Base-by-base conservation (phyloP, 2,329 filamentous ascomycete species). In the Fusarium protoensiforme region DNA sequence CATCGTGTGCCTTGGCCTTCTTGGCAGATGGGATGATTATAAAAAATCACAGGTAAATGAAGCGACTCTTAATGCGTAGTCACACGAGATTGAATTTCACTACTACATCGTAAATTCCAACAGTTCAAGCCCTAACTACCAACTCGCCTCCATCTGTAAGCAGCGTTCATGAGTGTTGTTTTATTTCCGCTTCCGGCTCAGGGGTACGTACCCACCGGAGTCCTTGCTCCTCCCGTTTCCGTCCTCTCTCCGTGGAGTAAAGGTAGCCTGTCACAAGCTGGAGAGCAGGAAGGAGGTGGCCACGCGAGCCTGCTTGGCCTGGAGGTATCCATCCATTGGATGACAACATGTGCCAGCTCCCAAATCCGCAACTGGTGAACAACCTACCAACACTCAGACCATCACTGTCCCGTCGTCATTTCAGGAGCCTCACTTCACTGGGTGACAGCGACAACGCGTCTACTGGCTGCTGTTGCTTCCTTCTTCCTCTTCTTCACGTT, bases 321-420 rank as follows among this genome's bases (percentile, higher is more conserved):
- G 18, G 24, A 51, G 11, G 35, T n/a, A 6, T 18, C 22, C 13
- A 27, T 24, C 22, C 35, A 57, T 57, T 61, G 33, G 38, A 73
- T 72, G 71, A 69, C 71, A 61, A 70, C 62, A 65, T 65, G 51
- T 62, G 48, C 48, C 35, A 57, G 61, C 61, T 56, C 48, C 51
- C 27, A 35, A 62, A 64, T 48, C 24, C 29, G 61, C 36, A 59
- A 58, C 61, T 64, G 39, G 62, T 36, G 22, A 59, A 60, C 41
- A 27, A 51, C 46, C 46, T 29, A 53, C 46, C 46, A 27, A 60
- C 54, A 60, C 67, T 70, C 68, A 72, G 74, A 64, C 72, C 62
- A 73, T 57, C 68, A 74, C 61, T 72, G 66, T 51, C 13, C 51
- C 53, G 53, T 72, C 72, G 71, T 69, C 71, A 73, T 73, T 66